Evolutionary conservation across 768 basidiomycete species (phyloP).

Genomic region (Glaciozyma antarctica): DNA sequence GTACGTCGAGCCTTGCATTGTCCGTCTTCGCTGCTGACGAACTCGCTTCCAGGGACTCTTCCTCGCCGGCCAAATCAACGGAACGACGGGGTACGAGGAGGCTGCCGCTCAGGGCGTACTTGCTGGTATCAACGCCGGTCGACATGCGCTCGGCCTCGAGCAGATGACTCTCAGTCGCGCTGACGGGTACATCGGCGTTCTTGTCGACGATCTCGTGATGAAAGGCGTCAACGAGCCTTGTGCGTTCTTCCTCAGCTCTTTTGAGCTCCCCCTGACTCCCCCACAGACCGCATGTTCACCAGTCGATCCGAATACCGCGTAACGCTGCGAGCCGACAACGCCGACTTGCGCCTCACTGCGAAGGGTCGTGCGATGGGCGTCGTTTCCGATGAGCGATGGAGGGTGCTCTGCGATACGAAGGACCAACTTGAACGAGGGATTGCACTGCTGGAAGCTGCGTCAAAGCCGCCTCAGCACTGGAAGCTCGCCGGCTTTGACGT

Average conservation of each 20-base stretch:
- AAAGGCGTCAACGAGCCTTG: slow-evolving; percentile 89
- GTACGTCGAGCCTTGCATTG: slow-evolving; percentile 38
- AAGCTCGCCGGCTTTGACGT: slow-evolving; percentile 42
- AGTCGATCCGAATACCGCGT: slow-evolving; percentile 83
- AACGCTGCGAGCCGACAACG: slow-evolving; percentile 79
- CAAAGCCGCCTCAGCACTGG: slow-evolving; percentile 30
- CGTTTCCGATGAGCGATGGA: slow-evolving; percentile 45
- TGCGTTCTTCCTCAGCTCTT: slow-evolving; percentile 40
- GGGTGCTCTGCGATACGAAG: slow-evolving; percentile 1
- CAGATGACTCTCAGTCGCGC: slow-evolving; percentile 66
- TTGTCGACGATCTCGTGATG: slow-evolving; percentile 81
- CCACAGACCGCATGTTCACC: slow-evolving; percentile 82
- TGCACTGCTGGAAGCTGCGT: slow-evolving; percentile 18
- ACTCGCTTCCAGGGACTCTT: slow-evolving; percentile 55
- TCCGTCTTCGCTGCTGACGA: background rate
- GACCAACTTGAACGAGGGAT: slow-evolving; percentile 19
- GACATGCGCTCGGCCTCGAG: slow-evolving; percentile 49
- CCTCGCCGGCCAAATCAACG: slow-evolving; percentile 84
- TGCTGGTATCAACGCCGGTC: slow-evolving; percentile 74
- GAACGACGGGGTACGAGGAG: slow-evolving; percentile 91
- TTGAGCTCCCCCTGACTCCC: background rate
- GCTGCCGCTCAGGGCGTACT: slow-evolving; percentile 83
- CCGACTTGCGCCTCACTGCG: slow-evolving; percentile 69
- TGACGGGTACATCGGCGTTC: slow-evolving; percentile 77
- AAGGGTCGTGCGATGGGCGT: slow-evolving; percentile 51